phyloP scores from a whole-genome alignment of 73 alveolate species.

The Paramecium caudatum region DNA sequence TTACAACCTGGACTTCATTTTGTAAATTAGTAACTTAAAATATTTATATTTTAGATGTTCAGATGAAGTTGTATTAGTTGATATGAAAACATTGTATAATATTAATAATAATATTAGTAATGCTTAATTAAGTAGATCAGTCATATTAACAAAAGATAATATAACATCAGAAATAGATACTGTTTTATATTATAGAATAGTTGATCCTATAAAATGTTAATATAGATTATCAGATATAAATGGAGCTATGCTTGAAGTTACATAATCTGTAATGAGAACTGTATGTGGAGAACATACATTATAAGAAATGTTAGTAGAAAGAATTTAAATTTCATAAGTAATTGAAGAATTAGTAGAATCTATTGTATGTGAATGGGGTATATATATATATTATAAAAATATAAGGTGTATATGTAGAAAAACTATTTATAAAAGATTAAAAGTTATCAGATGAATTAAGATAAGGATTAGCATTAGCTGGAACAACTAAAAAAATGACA shows the following conservation, averaged over 20 bases:
- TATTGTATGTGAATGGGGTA: conserved; percentile 72
- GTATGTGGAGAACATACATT: conserved; percentile 60
- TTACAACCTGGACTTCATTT: conserved; percentile 49
- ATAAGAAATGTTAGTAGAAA: conserved; percentile 57
- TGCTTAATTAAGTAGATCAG: neutral
- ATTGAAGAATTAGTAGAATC: conserved; percentile 57
- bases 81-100: conserved; percentile 60
- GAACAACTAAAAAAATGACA: conserved; percentile 60
- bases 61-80: neutral
- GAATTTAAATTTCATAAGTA: conserved; percentile 45
- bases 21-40: conserved; percentile 26
- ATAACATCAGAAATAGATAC: conserved; percentile 52
- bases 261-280: conserved; percentile 67
- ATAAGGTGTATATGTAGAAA: conserved; percentile 66
- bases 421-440: conserved; percentile 66
- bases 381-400: neutral
- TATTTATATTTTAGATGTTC: conserved; percentile 27
- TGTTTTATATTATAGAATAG: conserved; percentile 71
- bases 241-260: conserved; percentile 62
- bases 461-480: conserved; percentile 74
- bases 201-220: conserved; percentile 64
- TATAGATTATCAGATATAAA: conserved; percentile 50
- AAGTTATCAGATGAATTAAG: conserved; percentile 24
- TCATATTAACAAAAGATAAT: conserved; percentile 64
- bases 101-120: neutral